phyloP scores from a whole-genome alignment of 129 eudicot species.

The Heracleum sosnowskyi region DNA sequence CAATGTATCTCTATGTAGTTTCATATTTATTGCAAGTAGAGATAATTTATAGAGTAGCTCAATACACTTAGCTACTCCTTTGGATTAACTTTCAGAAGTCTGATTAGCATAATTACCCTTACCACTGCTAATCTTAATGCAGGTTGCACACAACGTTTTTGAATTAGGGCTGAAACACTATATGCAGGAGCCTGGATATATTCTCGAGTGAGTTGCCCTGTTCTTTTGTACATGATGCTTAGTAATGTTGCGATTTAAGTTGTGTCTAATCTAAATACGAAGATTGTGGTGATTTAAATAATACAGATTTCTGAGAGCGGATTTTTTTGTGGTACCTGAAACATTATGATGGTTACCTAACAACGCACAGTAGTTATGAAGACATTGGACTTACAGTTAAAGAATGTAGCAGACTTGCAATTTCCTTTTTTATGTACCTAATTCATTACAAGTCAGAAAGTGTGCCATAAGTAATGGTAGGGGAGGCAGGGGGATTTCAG shows the following conservation, averaged over 20 bases:
- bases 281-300: not conserved
- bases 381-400: not conserved
- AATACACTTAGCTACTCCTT: not conserved
- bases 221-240: not conserved
- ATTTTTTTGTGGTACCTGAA: not conserved
- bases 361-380: not conserved
- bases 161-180: constrained; percentile 90
- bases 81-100: not conserved
- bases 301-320: not conserved
- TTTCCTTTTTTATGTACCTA: not conserved
- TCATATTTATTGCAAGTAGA: not conserved
- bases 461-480: not conserved
- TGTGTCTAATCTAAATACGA: not conserved
- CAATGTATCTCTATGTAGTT: not conserved
- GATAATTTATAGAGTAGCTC: not conserved
- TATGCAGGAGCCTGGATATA: constrained; percentile 97
- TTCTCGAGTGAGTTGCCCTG: constrained; percentile 68
- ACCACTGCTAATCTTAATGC: constrained; percentile 19
- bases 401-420: not conserved
- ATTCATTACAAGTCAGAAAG: not conserved
- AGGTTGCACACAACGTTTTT: constrained; percentile 91
- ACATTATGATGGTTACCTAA: not conserved
- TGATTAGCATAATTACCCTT: not conserved
- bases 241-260: not conserved
- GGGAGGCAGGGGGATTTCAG: no score